Conservation (phyloP, 306 rosid genomes). For the Glycine latifolia region DNA sequence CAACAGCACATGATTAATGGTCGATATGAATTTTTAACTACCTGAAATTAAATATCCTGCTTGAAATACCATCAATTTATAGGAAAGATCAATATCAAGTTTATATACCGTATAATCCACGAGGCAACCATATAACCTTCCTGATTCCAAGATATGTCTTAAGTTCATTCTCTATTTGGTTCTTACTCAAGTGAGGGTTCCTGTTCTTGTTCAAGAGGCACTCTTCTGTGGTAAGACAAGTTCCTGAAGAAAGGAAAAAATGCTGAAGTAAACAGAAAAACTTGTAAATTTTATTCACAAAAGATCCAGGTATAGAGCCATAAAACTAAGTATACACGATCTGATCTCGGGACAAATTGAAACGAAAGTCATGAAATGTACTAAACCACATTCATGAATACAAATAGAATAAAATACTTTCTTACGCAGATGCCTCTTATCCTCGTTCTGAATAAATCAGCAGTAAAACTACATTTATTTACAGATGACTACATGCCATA, state of each 20-base stretch:
- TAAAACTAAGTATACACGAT: conserved; percentile 8
- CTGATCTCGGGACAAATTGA: conserved; percentile 17
- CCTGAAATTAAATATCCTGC: conserved; percentile 23
- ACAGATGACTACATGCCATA: conserved; percentile 2
- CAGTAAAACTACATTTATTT: conserved; percentile 23
- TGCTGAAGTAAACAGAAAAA: conserved; percentile 26
- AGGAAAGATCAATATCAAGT: conserved; percentile 34
- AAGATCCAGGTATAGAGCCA: conserved; percentile 8
- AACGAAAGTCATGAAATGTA: conserved; percentile 17
- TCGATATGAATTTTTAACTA: conserved; percentile 17
- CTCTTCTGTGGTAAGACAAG: conserved; percentile 97
- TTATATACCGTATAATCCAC: conserved; percentile 78
- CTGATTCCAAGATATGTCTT: conserved; percentile 83
- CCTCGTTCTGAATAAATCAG: conserved; percentile 11
- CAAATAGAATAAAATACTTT: conserved; percentile 16
- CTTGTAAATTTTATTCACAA: not conserved
- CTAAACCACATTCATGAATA: conserved; percentile 23
- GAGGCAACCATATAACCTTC: conserved; percentile 93
- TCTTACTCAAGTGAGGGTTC: conserved; percentile 79
- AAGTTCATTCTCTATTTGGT: conserved; percentile 80
- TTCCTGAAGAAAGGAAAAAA: conserved; percentile 63
- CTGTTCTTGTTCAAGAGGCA: conserved; percentile 92
- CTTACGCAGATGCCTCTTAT: conserved; percentile 13
- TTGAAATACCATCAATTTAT: conserved; percentile 2
- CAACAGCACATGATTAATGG: conserved; percentile 32